A percentile compares a stretch with the other conserved stretches of the same genome.
Conservation (phyloP, 164 flowering plant genomes). For the Chimonanthus praecox region DNA sequence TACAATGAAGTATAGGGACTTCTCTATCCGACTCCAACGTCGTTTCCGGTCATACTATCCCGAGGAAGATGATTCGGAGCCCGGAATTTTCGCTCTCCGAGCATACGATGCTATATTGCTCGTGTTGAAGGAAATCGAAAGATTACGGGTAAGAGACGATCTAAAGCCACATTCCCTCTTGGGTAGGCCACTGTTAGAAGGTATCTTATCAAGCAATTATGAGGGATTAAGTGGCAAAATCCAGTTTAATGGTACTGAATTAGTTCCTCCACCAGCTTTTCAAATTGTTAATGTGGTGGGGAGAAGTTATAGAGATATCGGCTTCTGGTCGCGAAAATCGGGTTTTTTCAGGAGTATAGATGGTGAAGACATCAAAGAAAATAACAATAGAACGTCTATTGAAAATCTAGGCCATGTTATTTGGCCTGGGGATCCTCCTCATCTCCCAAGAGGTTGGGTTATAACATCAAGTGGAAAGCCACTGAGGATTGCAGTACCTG, state of each 20-base stretch:
- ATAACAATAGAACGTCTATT: neutral
- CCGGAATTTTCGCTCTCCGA: conserved; percentile 8
- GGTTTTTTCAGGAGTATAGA: conserved; percentile 8
- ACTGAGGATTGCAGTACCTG: conserved; percentile 45
- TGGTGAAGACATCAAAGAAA: neutral
- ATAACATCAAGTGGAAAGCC: conserved; percentile 30
- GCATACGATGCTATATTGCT: conserved; percentile 17
- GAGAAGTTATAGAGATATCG: conserved; percentile 19
- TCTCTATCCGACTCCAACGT: conserved; percentile 1
- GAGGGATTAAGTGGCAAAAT: conserved; percentile 24
- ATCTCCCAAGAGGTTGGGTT: conserved; percentile 44
- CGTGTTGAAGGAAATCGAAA: neutral
- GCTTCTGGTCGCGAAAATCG: conserved; percentile 15
- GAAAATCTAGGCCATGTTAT: conserved; percentile 8
- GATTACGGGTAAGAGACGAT: neutral
- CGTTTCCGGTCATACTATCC: conserved; percentile 6
- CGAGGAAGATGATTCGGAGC: conserved; percentile 18
- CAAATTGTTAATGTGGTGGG: conserved; percentile 18
- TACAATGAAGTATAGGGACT: neutral
- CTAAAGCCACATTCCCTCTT: neutral
- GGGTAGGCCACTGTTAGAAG: neutral
- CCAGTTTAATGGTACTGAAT: conserved; percentile 8
- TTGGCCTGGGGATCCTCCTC: conserved; percentile 22
- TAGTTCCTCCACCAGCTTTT: neutral
- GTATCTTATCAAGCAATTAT: conserved; percentile 11